phyloP scores from a whole-genome alignment of 306 rosid species.

The Cicer chorassanicum region DNA sequence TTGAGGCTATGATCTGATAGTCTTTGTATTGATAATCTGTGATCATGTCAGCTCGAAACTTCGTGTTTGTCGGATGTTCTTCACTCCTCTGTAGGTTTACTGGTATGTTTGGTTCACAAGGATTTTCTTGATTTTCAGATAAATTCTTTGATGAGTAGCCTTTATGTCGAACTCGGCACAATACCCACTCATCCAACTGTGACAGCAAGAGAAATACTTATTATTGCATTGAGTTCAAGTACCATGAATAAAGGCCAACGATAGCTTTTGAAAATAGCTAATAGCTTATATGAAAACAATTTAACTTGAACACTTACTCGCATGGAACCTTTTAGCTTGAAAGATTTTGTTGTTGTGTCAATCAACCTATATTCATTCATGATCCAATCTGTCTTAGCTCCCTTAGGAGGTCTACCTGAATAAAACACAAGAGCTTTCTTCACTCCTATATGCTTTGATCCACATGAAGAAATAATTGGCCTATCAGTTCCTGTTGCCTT shows the following conservation, averaged over 20 bases:
- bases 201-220: conserved; percentile 29
- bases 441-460: conserved; percentile 61
- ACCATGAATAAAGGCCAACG: not conserved
- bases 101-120: conserved; percentile 38
- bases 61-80: conserved; percentile 42
- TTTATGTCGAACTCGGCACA: conserved; percentile 71
- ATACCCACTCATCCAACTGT: conserved; percentile 86
- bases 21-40: conserved; percentile 57
- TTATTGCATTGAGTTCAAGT: conserved; percentile 27
- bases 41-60: conserved; percentile 44
- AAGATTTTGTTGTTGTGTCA: conserved; percentile 43
- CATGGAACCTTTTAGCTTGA: conserved; percentile 67
- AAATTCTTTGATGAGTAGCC: conserved; percentile 52
- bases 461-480: conserved; percentile 62
- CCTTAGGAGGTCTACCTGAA: conserved; percentile 63
- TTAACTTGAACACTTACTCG: conserved; percentile 53
- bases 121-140: conserved; percentile 52
- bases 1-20: conserved; percentile 59
- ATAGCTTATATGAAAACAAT: no score
- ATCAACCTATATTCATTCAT: conserved; percentile 72
- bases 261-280: no score
- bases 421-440: conserved; percentile 76
- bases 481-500: conserved; percentile 75
- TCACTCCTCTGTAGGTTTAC: conserved; percentile 40
- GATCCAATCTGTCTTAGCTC: conserved; percentile 68